These are phyloP conservation scores for Pisolithus albus DNA, from an alignment of 768 basidiomycete genomes.

Conservation along the genomic window DNA sequence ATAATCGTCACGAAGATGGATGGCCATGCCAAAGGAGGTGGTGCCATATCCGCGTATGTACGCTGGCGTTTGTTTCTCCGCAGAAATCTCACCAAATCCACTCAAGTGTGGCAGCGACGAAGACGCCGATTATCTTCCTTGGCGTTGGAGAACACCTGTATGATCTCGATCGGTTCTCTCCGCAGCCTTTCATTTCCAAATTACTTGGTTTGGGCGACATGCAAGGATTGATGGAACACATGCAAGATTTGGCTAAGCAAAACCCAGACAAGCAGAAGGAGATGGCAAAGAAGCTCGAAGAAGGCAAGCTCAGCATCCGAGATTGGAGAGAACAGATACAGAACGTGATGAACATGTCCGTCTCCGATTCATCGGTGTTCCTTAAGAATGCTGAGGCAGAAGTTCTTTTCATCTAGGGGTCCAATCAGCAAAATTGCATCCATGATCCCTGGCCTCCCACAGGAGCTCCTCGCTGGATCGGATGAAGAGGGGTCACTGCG, in stretches of 20 bases:
- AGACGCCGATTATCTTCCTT: constrained; percentile 97
- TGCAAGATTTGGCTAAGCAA: constrained; percentile 90
- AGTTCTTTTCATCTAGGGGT: constrained; percentile 54
- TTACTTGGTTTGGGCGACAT: constrained; percentile 93
- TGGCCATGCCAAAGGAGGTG: constrained; percentile 98
- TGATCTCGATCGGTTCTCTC: constrained; percentile 92
- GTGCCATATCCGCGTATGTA: constrained; percentile 95
- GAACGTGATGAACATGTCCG: constrained; percentile 96
- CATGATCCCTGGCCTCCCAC: constrained; percentile 96
- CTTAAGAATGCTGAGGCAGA: constrained; percentile 5
- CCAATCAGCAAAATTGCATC: constrained; percentile 97
- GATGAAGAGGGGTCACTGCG: constrained; percentile 88
- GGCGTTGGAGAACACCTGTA: constrained; percentile 98
- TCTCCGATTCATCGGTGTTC: constrained; percentile 9
- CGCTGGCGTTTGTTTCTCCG: not conserved
- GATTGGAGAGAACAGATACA: constrained; percentile 98
- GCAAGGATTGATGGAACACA: constrained; percentile 96
- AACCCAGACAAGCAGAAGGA: constrained; percentile 97
- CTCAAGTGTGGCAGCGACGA: constrained; percentile 90
- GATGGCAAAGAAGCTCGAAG: constrained; percentile 95
- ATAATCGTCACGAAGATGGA: constrained; percentile 99
- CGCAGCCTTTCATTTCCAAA: constrained; percentile 96
- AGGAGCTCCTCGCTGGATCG: constrained; percentile 83
- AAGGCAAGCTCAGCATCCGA: constrained; percentile 93
- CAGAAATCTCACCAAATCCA: constrained; percentile 7